These are phyloP conservation scores for Trichoderma sp. DNA, from an alignment of 2,329 filamentous ascomycete species.

Conservation along the genomic window DNA sequence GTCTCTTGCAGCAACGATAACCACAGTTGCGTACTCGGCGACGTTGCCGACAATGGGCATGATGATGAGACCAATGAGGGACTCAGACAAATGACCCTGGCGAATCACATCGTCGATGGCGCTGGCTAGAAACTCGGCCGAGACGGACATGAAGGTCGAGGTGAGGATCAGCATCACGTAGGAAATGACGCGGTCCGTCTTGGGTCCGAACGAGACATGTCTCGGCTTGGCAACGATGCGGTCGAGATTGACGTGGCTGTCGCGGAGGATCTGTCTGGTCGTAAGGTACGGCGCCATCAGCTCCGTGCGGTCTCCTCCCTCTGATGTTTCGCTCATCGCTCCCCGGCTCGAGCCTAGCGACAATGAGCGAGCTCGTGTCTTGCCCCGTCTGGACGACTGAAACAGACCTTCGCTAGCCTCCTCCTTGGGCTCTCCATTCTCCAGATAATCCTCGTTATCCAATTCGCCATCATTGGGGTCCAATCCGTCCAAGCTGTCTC, in stretches of 20 bases:
- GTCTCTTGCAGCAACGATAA: slow-evolving; percentile 57
- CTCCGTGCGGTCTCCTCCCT: slow-evolving; percentile 16
- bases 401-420: slow-evolving; percentile 21
- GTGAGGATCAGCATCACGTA: slow-evolving; percentile 50
- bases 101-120: slow-evolving; percentile 55
- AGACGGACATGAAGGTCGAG: slow-evolving; percentile 56
- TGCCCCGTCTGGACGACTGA: slow-evolving; percentile 22
- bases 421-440: slow-evolving; percentile 15
- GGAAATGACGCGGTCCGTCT: slow-evolving; percentile 37
- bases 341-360: slow-evolving; percentile 27
- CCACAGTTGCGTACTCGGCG: slow-evolving; percentile 61
- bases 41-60: slow-evolving; percentile 62
- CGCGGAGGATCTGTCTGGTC: slow-evolving; percentile 21
- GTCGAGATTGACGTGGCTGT: slow-evolving; percentile 18
- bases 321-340: slow-evolving; percentile 26
- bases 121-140: slow-evolving; percentile 59
- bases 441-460: slow-evolving; percentile 11
- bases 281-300: slow-evolving; percentile 24
- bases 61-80: slow-evolving; percentile 60
- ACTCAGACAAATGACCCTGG: slow-evolving; percentile 49
- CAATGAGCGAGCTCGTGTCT: slow-evolving; percentile 28
- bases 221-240: slow-evolving; percentile 1
- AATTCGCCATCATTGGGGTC: neutral
- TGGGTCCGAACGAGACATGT: slow-evolving; percentile 13
- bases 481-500: slow-evolving; percentile 16